Base-by-base conservation (phyloP, 169 alveolate genomes). In the Plasmodium chabaudi region DNA sequence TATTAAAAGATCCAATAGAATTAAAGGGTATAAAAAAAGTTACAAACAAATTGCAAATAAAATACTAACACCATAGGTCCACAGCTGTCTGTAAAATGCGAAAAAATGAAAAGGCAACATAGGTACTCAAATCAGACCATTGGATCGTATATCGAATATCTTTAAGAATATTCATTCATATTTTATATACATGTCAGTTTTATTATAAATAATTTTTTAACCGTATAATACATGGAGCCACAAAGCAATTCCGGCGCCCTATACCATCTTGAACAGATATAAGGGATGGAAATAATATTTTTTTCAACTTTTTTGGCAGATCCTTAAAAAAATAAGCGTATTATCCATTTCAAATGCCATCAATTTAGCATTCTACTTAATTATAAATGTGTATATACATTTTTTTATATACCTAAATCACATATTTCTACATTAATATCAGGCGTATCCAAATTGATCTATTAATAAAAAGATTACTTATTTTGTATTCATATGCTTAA, bases 251-350 rank as follows among this genome's bases (percentile, higher is more conserved):
- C 95, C 2, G 95, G 95, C 7, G 95, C 95, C 15, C 95, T 79
- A 46, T 93, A 93, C 95, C 95, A 93, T 55, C 95, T 61, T 6
- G 95, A 93, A 51, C 95, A 93, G 1, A 93, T 91, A 55, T 93
- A 93, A 15, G 95, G 95, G 19, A 93, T 93, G 10, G 95, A 93
- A 53, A 79, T 87, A 46, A 61, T 88, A 57, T 46, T 69, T 42
- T 12, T 64, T 21, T 87, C 82, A 75, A 86, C 93, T 46, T 64
- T 53, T 57, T 91, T 91, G 10, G 93, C 92, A 2, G 72, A 86
- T 47, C 91, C 92, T 72, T 74, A 64, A 74, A 87, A 72, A 72
- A 57, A 79, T 23, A 27, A 61, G 64, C 9, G 61, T 70, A 63
- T 27, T 59, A 70, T 69, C 88, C 51, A 77, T 69, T 42, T 13